phyloP scores from a whole-genome alignment of 306 rosid genomes.

The cucumber (Cucumis sativus) region Cucumber_9930_V3 NC_026656.2:17241501-17242000 shows the following conservation, averaged over 20 bases:
- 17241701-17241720: slow-evolving; percentile 7
- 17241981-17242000: slow-evolving; percentile 94
- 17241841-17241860: slow-evolving; percentile 36
- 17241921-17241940: background rate
- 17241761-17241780: slow-evolving; percentile 98
- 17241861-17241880: background rate
- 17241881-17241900: background rate
- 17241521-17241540: slow-evolving; percentile 33
- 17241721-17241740: slow-evolving; percentile 33
- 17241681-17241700: slow-evolving; percentile 1
- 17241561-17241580: slow-evolving; percentile 97
- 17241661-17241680: background rate
- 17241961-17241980: slow-evolving; percentile 76
- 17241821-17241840: slow-evolving; percentile 96
- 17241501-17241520: background rate
- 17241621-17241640: slow-evolving; percentile 85
- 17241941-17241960: slow-evolving; percentile 60
- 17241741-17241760: slow-evolving; percentile 89
- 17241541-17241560: slow-evolving; percentile 92
- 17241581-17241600: slow-evolving; percentile 73
- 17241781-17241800: slow-evolving; percentile 86
- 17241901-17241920: background rate
- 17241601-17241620: slow-evolving; percentile 98
- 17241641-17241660: slow-evolving; percentile 61
- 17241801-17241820: slow-evolving; percentile 94